These are phyloP conservation scores for Intubia oerlemansii DNA, from an alignment of 2,329 filamentous ascomycete genomes.

Conservation along the genomic window DNA sequence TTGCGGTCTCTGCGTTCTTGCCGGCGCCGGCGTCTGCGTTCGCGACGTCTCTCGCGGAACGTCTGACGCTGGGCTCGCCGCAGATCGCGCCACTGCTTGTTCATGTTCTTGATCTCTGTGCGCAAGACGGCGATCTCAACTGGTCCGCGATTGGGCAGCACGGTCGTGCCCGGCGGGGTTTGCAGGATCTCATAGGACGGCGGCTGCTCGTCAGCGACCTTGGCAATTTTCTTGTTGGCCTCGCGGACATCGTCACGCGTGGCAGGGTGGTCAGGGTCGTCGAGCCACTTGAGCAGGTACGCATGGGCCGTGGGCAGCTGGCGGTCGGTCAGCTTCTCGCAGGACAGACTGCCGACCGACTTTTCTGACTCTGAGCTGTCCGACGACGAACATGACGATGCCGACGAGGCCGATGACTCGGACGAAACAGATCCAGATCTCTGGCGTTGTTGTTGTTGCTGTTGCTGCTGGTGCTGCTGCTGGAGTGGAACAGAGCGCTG, in stretches of 20 bases:
- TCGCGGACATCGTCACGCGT: slow-evolving; percentile 22
- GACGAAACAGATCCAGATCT: slow-evolving; percentile 2
- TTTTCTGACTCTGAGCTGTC: slow-evolving; percentile 16
- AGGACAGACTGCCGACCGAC: slow-evolving; percentile 31
- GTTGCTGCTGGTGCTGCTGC: slow-evolving; percentile 1
- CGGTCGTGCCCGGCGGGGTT: too few relatives aligned
- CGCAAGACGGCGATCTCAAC: too few relatives aligned
- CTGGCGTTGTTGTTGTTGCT: background rate
- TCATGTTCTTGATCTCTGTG: slow-evolving; percentile 22
- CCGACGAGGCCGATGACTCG: slow-evolving; percentile 12
- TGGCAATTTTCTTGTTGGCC: slow-evolving; percentile 11
- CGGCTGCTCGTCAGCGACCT: background rate
- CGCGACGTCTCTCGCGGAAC: slow-evolving; percentile 6
- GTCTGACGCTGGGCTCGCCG: slow-evolving; percentile 16
- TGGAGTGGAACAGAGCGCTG: too few relatives aligned
- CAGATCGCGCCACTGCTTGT: slow-evolving; percentile 20
- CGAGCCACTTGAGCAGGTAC: slow-evolving; percentile 25
- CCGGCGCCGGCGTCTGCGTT: slow-evolving; percentile 1
- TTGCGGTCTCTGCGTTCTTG: slow-evolving; percentile 1
- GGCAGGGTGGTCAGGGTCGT: slow-evolving; percentile 25
- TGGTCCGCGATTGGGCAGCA: too few relatives aligned
- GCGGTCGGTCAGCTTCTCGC: slow-evolving; percentile 24
- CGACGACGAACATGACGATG: slow-evolving; percentile 14
- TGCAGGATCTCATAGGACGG: background rate
- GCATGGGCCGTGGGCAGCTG: slow-evolving; percentile 25